Percentiles rank a stretch among this genome's conserved stretches.
Conservation (phyloP, 129 eudicot genomes). For the Centaurea solstitialis region DNA sequence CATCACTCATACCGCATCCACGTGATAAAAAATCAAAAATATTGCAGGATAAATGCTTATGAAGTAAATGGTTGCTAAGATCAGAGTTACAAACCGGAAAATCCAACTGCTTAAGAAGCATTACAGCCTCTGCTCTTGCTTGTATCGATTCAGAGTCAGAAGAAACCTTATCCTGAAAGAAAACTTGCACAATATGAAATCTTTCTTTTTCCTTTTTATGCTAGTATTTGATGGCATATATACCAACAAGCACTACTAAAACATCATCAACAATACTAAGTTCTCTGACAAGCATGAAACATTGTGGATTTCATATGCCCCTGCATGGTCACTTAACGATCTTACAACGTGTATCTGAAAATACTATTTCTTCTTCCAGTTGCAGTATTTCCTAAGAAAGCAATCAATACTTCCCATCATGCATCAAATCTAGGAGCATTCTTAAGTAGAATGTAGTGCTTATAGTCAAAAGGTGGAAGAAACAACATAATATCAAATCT, state of each 20-base stretch:
- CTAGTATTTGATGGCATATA: not conserved
- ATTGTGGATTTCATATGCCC: not conserved
- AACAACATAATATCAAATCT: not conserved
- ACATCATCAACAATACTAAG: not conserved
- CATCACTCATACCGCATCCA: constrained; percentile 3
- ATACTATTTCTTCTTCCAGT: not conserved
- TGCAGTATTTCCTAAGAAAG: not conserved
- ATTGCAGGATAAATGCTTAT: constrained; percentile 1
- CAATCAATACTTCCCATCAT: not conserved
- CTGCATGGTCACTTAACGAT: not conserved
- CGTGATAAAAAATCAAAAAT: not conserved
- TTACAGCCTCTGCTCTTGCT: constrained; percentile 95
- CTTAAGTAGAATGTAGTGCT: not conserved
- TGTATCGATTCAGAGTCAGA: constrained; percentile 97
- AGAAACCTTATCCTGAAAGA: constrained; percentile 81
- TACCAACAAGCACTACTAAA: not conserved
- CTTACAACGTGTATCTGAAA: not conserved
- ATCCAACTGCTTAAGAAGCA: constrained; percentile 92
- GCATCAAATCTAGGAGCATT: not conserved
- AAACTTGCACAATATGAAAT: constrained; percentile 10
- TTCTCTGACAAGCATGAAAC: not conserved
- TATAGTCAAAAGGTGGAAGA: not conserved
- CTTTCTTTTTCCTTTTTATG: constrained; percentile 11
- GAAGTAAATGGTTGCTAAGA: not conserved
- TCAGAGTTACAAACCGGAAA: constrained; percentile 70